These are phyloP conservation scores for Solanum chacoense DNA, from an alignment of 305 asterid genomes.

Conservation along the genomic window DNA sequence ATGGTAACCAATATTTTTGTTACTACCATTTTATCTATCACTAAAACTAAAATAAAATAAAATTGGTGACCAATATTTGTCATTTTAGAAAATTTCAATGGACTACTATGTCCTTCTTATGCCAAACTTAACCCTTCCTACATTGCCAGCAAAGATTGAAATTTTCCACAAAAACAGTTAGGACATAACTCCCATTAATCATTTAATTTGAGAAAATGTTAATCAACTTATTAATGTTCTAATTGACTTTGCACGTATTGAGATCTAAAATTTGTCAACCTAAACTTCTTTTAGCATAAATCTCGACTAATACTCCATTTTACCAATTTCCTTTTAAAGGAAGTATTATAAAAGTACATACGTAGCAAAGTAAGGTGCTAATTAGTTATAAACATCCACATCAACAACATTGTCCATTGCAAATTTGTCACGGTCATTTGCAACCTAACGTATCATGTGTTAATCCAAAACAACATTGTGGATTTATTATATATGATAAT, in stretches of 20 bases:
- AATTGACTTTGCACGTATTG: neutral
- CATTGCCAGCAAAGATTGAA: neutral
- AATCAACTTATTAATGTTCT: neutral
- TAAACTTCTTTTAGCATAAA: neutral
- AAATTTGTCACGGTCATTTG: neutral
- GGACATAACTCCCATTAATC: neutral
- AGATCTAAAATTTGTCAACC: neutral
- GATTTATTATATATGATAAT: neutral
- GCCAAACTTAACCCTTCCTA: neutral
- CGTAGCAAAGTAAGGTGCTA: neutral
- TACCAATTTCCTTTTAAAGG: neutral
- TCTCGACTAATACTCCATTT: neutral
- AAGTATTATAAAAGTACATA: neutral
- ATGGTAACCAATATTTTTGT: neutral
- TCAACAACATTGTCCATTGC: neutral
- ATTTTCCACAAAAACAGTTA: neutral
- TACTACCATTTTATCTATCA: neutral
- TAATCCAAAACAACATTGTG: neutral
- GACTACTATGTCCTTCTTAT: neutral
- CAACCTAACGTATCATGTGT: neutral
- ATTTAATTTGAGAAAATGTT: neutral
- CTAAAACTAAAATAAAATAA: neutral
- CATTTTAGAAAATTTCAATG: neutral
- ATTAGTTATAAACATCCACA: neutral
- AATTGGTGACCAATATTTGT: neutral